A percentile compares a stretch with the other conserved stretches of the same genome.
Conservation (phyloP, 1,139 yeast genomes). For the Yamadazyma taylorii region DNA sequence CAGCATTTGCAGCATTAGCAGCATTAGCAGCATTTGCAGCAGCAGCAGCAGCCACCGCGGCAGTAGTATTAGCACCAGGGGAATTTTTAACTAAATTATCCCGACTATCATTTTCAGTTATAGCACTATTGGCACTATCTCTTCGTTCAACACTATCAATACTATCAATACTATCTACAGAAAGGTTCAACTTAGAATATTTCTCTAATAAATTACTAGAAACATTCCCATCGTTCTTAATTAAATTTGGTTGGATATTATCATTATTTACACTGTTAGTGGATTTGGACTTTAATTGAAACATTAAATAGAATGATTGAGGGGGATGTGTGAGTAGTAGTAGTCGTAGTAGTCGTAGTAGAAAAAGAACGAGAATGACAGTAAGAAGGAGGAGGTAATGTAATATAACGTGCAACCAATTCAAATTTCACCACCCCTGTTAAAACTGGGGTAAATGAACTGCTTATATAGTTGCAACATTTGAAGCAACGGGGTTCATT, state of each 20-base stretch:
- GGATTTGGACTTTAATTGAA: conserved; percentile 17
- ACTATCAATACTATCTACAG: conserved; percentile 16
- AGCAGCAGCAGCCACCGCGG: neutral
- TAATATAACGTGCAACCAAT: neutral
- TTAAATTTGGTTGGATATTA: conserved; percentile 14
- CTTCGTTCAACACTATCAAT: conserved; percentile 16
- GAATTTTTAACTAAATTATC: conserved; percentile 8
- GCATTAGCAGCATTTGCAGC: neutral
- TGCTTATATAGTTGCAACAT: too few species aligned
- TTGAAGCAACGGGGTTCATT: too few species aligned
- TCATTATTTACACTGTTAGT: conserved; percentile 16
- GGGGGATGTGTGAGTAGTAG: too few species aligned
- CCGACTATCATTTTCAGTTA: conserved; percentile 16
- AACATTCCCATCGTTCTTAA: conserved; percentile 7
- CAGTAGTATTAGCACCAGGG: neutral
- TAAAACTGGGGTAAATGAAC: too few species aligned
- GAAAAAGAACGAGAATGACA: too few species aligned
- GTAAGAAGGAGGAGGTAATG: too few species aligned
- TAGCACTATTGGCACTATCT: conserved; percentile 17
- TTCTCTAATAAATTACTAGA: conserved; percentile 15
- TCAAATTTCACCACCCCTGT: too few species aligned
- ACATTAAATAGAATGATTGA: conserved; percentile 9
- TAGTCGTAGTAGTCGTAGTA: too few species aligned
- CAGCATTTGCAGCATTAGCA: neutral
- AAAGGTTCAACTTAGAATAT: conserved; percentile 14